These are phyloP conservation scores for Mentha longifolia DNA, from an alignment of 257 asterid species.

Conservation along the genomic window DNA sequence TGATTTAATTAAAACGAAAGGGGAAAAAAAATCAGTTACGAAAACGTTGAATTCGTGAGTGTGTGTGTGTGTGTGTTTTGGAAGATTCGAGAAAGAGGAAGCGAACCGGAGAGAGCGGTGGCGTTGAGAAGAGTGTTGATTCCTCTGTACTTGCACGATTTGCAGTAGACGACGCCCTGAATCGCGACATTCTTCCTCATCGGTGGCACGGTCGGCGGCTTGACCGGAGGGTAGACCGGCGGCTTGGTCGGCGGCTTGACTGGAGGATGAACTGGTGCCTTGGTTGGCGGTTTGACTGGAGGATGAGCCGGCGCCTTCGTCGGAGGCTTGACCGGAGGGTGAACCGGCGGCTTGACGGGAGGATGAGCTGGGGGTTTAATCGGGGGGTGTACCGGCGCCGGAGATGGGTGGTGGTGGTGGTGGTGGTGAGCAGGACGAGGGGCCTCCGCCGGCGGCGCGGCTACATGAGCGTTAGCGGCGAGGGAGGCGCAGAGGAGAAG, in stretches of 20 bases:
- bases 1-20: background rate
- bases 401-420: constrained; percentile 30
- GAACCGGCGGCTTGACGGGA: background rate
- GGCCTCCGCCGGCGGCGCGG: constrained; percentile 27
- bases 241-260: constrained; percentile 27
- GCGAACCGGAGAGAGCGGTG: constrained; percentile 51
- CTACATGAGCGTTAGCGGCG: constrained; percentile 1
- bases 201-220: constrained; percentile 34
- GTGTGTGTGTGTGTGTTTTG: background rate
- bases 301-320: constrained; percentile 9
- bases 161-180: constrained; percentile 70
- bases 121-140: constrained; percentile 50
- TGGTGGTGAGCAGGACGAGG: constrained; percentile 31
- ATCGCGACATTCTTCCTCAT: constrained; percentile 49
- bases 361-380: background rate
- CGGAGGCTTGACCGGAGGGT: constrained; percentile 20
- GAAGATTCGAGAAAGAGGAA: background rate
- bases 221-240: constrained; percentile 21
- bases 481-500: constrained; percentile 37
- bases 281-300: background rate
- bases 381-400: constrained; percentile 14
- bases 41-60: background rate
- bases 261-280: background rate
- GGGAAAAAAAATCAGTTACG: no score
- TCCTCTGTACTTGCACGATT: constrained; percentile 65